Percentiles rank a stretch among this genome's conserved stretches.
phyloP scores from a whole-genome alignment of 495 filamentous ascomycete genomes.

The Collariella sp. region DNA sequence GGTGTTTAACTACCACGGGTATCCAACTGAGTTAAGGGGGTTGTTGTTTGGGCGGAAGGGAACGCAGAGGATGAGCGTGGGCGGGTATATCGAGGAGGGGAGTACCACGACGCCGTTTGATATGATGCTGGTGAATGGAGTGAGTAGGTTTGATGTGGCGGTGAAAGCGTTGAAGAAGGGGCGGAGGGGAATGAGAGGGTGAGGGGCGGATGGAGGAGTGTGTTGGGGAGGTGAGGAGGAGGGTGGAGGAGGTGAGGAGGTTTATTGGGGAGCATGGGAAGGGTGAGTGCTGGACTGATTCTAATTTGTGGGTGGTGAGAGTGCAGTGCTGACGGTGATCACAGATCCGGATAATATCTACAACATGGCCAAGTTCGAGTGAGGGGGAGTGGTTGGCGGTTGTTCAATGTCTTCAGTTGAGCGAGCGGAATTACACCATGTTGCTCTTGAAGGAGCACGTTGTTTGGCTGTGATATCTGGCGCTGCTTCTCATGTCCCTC shows the following conservation, averaged over 20 bases:
- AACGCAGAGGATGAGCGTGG: constrained; percentile 46
- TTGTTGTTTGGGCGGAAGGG: constrained; percentile 52
- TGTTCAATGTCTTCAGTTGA: too few relatives aligned
- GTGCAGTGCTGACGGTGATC: constrained; percentile 3
- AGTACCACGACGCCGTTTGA: constrained; percentile 66
- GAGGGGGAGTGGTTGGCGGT: background rate
- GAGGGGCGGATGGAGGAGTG: constrained; percentile 41
- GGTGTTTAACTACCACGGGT: constrained; percentile 68
- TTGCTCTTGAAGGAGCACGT: too few relatives aligned
- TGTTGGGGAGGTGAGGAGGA: constrained; percentile 40
- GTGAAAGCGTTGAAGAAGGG: constrained; percentile 41
- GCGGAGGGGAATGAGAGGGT: constrained; percentile 39
- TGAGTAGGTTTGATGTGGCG: constrained; percentile 56
- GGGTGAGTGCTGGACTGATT: constrained; percentile 16
- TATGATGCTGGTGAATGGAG: constrained; percentile 62
- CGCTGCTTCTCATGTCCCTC: too few relatives aligned
- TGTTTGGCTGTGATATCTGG: too few relatives aligned
- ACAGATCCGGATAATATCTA: constrained; percentile 46
- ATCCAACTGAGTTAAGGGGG: constrained; percentile 53
- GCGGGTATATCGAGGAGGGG: constrained; percentile 63
- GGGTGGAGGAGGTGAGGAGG: constrained; percentile 44
- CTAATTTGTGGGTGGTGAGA: background rate
- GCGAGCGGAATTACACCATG: too few relatives aligned
- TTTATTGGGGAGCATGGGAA: constrained; percentile 49
- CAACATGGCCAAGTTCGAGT: constrained; percentile 18